Base-by-base conservation (phyloP, 1,139 yeast genomes). In the Kodamaea anthophila region DNA sequence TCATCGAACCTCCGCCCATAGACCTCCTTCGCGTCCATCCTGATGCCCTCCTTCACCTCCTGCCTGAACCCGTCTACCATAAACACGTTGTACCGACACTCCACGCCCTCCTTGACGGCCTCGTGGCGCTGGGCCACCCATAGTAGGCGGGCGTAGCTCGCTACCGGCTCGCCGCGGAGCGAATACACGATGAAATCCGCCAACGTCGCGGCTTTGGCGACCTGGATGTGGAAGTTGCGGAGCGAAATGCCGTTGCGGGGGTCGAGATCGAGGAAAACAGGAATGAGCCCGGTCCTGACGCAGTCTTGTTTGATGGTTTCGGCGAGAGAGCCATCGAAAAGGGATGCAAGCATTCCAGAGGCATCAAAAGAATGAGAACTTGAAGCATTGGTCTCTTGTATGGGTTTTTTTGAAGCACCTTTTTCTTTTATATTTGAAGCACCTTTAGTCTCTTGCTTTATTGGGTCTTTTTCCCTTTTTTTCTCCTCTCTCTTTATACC, bases 151-250 rank as follows among this genome's bases (percentile, higher is more conserved):
- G 77, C 63, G 20, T 71, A 49, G 13, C 18, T 18, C 10, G 23
- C 28, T 11, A 12, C 18, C n/a, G n/a, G 34, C 18, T 22, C 34
- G 9, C 9, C 19, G 8, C 13, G 28, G 22, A 13, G 13, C 13
- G 29, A 30, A 22, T 83, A 85, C 9, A 84, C 73, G 15, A 80
- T 58, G 34, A 83, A 70, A 47, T 84, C 94, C 1, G 88, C 72
- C 18, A 82, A 63, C 11, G 70, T 62, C 6, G 86, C 79, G 47
- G 76, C 59, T 46, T 82, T 84, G 13, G 83, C 69, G 6, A 75
- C 84, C 53, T 84, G 95, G 35, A 78, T 77, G 42, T 79, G 82
- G 51, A 82, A 85, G 49, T 83, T 83, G 37, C 94, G 65, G 29
- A 82, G 60, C 5, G 83, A 76, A 3, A 81, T 75, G 9, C 91